Evolutionary conservation across 371 early-diverging fungal genomes (phyloP), one percentile per base, ranked within the genome.

Genomic region (Mortierella sp.): DNA sequence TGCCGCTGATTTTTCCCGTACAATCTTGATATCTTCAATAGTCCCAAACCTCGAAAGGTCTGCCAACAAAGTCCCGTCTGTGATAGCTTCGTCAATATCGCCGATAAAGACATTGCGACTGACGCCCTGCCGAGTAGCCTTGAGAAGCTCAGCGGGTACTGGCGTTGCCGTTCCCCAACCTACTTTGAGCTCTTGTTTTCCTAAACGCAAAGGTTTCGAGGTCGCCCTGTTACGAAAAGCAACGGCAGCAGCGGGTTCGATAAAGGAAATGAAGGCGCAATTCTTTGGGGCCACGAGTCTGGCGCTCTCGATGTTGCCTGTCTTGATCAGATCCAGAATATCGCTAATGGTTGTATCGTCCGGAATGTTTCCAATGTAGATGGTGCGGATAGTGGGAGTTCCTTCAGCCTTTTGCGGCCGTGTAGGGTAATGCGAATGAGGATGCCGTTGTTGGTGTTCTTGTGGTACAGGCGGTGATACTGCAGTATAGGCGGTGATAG

Each of bases 61-160:
- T 8, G 88, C 84, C 7, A 72, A 76, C 40, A 95, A 67, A 10
- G 41, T 67, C 24, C 91, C 87, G 60, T 90, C 88, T 0, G 88
- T 89, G 28, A 88, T 67, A 22, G 79, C 67, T 0, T 87, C 88
- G 76, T 92, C 93, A 24, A 94, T 68, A 40, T 86, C 86, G 15
- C 95, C 94, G 43, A 96, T 65, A 83, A 90, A 96, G 32, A 96
- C 94, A 81, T 90, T 92, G 11, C 96, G 90, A 21, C 92, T 87
- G 15, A 94, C 95, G 21, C 94, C 94, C 43, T 87, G 85, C 36
- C 86, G 83, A 16, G 93, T 85, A 7, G 93, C 94, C 21, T 87
- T 73, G 19, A 86, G 83, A 33, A 92, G 77, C 40, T 81, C 77
- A 13, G 76, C 52, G 1, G 91, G 89, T 6, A 92, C 74, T 6